A percentile compares a stretch with the other conserved stretches of the same genome.
Evolutionary conservation across 371 early-diverging fungal species (phyloP).

Genomic region (Mortierella sp.): DNA sequence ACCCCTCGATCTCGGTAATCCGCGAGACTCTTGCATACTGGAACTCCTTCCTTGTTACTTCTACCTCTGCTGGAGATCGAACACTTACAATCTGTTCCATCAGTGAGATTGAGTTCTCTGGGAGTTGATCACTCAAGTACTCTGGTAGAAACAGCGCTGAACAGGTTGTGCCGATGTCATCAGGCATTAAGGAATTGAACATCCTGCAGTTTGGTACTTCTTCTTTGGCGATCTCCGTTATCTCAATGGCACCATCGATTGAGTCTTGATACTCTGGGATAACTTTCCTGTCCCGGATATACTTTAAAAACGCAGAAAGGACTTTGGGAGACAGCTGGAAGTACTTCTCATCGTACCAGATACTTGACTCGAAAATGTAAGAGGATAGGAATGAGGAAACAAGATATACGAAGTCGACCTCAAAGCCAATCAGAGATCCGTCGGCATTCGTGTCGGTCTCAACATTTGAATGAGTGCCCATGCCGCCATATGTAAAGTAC

Average conservation of each 20-base stretch:
- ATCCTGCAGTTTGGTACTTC: constrained; percentile 21
- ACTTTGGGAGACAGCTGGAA: constrained; percentile 38
- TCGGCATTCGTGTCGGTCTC: background rate
- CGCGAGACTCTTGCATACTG: background rate
- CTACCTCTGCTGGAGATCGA: background rate
- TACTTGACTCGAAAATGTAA: constrained; percentile 8
- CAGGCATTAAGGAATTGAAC: constrained; percentile 39
- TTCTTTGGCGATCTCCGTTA: constrained; percentile 19
- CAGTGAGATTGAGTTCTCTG: constrained; percentile 12
- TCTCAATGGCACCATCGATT: constrained; percentile 15
- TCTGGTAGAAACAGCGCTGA: constrained; percentile 18
- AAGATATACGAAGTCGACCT: constrained; percentile 36
- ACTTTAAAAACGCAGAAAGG: constrained; percentile 27
- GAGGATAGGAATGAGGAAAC: constrained; percentile 39
- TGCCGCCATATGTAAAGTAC: constrained; percentile 40
- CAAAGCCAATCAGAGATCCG: constrained; percentile 3
- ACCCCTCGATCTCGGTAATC: background rate
- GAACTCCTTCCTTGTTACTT: background rate
- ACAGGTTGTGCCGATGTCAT: constrained; percentile 10
- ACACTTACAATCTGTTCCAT: constrained; percentile 22
- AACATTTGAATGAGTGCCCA: constrained; percentile 22
- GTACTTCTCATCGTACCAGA: constrained; percentile 32
- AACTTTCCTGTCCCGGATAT: constrained; percentile 21
- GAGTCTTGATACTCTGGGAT: constrained; percentile 40
- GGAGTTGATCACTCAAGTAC: constrained; percentile 8